Percentiles rank a stretch among this genome's conserved stretches.
Evolutionary conservation across 805 yeast species (phyloP).

Genomic region (Starmerella sp.): DNA sequence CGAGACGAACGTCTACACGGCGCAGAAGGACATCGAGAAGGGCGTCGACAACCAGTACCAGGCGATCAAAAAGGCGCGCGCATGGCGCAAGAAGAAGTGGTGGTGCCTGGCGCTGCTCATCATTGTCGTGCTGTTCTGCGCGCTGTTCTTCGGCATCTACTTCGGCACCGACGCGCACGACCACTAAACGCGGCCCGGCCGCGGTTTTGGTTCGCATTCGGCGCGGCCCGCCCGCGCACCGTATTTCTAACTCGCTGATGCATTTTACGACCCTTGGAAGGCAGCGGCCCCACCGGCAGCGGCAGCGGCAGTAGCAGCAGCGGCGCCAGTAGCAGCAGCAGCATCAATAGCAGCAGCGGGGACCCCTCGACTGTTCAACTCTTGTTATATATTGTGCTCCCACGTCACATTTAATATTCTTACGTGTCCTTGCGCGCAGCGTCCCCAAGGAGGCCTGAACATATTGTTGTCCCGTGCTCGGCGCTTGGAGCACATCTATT

Average conservation of each 20-base stretch:
- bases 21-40: conserved; percentile 82
- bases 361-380: background rate
- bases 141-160: conserved; percentile 19
- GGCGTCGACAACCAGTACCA: conserved; percentile 90
- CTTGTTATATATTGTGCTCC: conserved; percentile 1
- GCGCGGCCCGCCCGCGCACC: too few species aligned
- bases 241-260: too few species aligned
- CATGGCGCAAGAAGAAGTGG: conserved; percentile 83
- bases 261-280: too few species aligned
- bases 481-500: too few species aligned
- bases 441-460: too few species aligned
- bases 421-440: background rate
- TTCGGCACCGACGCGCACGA: conserved; percentile 5
- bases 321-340: background rate
- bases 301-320: too few species aligned
- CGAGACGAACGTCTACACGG: conserved; percentile 67
- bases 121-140: conserved; percentile 20
- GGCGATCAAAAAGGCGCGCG: conserved; percentile 79
- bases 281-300: too few species aligned
- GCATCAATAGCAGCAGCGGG: background rate
- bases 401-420: background rate
- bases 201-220: background rate
- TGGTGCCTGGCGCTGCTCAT: conserved; percentile 45
- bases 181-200: background rate
- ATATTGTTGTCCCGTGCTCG: too few species aligned